Evolutionary conservation across 2,329 filamentous ascomycete species (phyloP).

Genomic region (Colletotrichum sp.): DNA sequence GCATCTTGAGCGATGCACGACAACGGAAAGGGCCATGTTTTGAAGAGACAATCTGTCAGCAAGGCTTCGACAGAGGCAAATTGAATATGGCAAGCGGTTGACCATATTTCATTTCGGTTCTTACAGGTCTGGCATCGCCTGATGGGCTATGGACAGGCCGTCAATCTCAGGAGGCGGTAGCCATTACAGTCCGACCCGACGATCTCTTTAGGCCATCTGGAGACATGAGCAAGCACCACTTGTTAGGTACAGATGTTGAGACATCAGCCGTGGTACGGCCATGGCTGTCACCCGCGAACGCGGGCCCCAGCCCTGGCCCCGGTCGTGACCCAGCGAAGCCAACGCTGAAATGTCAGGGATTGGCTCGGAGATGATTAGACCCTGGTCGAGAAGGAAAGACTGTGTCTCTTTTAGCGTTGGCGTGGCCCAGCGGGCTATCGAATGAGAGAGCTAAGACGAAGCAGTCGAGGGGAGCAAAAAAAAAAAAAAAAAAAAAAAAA

Average conservation of each 20-base stretch:
- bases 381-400: not conserved
- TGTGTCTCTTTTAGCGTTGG: not conserved
- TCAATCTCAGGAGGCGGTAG: not conserved
- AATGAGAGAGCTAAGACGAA: not conserved
- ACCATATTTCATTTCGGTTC: not conserved
- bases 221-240: constrained; percentile 1
- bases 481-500: not conserved
- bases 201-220: not conserved
- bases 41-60: not conserved
- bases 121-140: not conserved
- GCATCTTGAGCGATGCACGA: not conserved
- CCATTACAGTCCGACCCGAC: not conserved
- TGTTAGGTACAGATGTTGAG: not conserved
- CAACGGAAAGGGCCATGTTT: not conserved
- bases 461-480: not conserved
- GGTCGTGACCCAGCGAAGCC: constrained; percentile 5
- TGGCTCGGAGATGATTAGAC: constrained; percentile 24
- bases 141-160: not conserved
- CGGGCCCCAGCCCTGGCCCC: constrained; percentile 1
- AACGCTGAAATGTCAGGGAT: constrained; percentile 17
- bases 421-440: not conserved
- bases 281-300: not conserved
- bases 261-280: not conserved
- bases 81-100: not conserved
- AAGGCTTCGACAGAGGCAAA: not conserved